phyloP scores from a whole-genome alignment of 768 basidiomycete species.

The Hygrophorus russula region DNA sequence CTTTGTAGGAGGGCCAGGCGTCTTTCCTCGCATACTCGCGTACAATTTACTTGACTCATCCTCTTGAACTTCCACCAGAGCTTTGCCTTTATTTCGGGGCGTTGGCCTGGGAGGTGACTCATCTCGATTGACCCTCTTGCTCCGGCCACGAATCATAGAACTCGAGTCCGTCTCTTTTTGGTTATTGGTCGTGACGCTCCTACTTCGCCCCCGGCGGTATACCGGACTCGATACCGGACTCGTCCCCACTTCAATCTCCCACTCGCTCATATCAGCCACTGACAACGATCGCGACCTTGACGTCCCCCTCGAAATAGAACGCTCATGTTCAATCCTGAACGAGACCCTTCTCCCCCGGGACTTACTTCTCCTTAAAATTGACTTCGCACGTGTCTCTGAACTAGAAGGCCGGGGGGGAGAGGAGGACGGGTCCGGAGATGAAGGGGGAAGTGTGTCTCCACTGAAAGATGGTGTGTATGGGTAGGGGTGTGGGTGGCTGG shows the following conservation, averaged over 20 bases:
- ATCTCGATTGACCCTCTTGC: not conserved
- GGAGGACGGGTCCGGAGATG: slow-evolving; percentile 1
- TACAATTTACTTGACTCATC: not conserved
- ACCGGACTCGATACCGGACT: not conserved
- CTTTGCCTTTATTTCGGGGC: not conserved
- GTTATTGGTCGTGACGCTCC: not conserved
- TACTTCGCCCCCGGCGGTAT: not conserved
- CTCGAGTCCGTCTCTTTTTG: not conserved
- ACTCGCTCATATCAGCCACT: not conserved
- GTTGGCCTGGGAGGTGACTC: not conserved
- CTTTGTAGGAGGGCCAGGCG: slow-evolving; percentile 17
- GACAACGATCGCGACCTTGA: slow-evolving; percentile 9
- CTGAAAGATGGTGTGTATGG: slow-evolving; percentile 1
- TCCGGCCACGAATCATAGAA: not conserved
- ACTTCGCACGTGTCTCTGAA: slow-evolving; percentile 10
- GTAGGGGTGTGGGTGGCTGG: not conserved
- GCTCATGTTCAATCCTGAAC: slow-evolving; percentile 31
- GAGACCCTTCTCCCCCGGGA: slow-evolving; percentile 48
- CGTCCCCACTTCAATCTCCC: not conserved
- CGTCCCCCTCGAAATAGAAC: not conserved
- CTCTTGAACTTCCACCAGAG: not conserved
- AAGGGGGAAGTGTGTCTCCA: slow-evolving; percentile 2
- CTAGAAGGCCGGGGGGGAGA: not conserved
- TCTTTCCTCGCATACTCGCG: slow-evolving; percentile 16
- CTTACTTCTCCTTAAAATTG: slow-evolving; percentile 35